phyloP scores from a whole-genome alignment of 2,329 filamentous ascomycete genomes.

The Didymella glomerata region DNA sequence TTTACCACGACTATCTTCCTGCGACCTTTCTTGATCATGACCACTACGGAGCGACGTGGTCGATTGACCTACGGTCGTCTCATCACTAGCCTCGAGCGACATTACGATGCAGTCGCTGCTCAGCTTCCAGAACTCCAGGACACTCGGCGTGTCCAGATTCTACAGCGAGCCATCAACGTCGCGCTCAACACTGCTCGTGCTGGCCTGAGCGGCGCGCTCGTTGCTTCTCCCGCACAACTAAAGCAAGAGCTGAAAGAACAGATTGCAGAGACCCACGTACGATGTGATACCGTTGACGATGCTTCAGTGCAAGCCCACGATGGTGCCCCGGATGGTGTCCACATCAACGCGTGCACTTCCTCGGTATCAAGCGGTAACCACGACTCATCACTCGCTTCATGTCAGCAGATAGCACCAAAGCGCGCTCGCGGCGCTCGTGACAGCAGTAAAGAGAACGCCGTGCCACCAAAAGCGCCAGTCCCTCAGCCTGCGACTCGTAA shows the following conservation, averaged over 20 bases:
- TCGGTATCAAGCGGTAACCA: background rate
- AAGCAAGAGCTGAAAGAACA: constrained; percentile 6
- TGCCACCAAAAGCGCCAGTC: background rate
- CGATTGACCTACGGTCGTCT: constrained; percentile 13
- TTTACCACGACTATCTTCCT: background rate
- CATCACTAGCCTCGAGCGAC: background rate
- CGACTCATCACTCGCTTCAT: background rate
- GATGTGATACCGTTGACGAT: background rate
- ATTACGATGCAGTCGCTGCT: background rate
- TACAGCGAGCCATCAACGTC: constrained; percentile 6
- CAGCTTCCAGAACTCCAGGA: constrained; percentile 10
- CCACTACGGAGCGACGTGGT: background rate
- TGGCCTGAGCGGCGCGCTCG: background rate
- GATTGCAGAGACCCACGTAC: constrained; percentile 1
- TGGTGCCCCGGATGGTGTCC: too few species aligned
- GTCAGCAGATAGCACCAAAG: background rate
- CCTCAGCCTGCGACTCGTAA: background rate
- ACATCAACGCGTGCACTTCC: background rate
- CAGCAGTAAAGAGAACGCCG: constrained; percentile 5
- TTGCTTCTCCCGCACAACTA: background rate
- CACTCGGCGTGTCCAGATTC: background rate
- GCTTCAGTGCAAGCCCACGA: background rate
- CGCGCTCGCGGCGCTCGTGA: background rate
- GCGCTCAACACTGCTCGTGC: constrained; percentile 5
- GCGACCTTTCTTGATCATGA: background rate